These are phyloP conservation scores for Fusarium verticillioides DNA, from an alignment of 2,329 filamentous ascomycete species.

Conservation along the genomic window DNA sequence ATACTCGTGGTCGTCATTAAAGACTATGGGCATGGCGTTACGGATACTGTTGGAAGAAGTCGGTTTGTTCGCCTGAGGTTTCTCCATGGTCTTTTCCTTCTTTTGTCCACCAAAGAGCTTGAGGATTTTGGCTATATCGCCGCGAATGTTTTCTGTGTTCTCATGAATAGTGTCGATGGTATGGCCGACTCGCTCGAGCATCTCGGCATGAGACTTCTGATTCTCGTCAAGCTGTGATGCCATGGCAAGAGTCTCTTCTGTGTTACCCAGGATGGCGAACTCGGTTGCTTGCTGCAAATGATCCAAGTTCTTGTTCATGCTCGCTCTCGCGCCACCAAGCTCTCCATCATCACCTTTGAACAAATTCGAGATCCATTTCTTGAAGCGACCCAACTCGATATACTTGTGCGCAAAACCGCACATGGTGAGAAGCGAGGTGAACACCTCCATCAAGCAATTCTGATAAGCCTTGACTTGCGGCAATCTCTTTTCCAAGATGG, in stretches of 20 bases:
- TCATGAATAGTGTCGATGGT: conserved; percentile 43
- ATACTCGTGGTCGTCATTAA: conserved; percentile 43
- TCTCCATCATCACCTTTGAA: conserved; percentile 47
- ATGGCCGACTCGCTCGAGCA: conserved; percentile 43
- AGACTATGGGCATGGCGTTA: conserved; percentile 35
- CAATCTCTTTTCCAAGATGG: conserved; percentile 48
- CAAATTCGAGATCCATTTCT: conserved; percentile 48
- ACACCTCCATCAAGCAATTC: conserved; percentile 52
- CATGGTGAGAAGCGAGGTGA: conserved; percentile 48
- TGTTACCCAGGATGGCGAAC: conserved; percentile 49
- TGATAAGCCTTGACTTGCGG: conserved; percentile 47
- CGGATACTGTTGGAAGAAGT: conserved; percentile 39
- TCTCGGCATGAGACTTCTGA: conserved; percentile 38
- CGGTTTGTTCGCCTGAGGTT: conserved; percentile 36
- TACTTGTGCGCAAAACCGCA: conserved; percentile 50
- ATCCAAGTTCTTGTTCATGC: conserved; percentile 43
- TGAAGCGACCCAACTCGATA: conserved; percentile 49
- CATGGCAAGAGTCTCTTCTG: conserved; percentile 47
- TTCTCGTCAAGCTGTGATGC: conserved; percentile 42
- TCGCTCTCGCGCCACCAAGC: conserved; percentile 45
- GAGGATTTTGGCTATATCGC: conserved; percentile 44
- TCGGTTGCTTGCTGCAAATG: conserved; percentile 49
- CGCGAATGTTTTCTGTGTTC: conserved; percentile 43
- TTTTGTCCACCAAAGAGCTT: conserved; percentile 41
- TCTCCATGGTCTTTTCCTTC: conserved; percentile 21